Base-by-base conservation (phyloP, 2,329 filamentous ascomycete genomes). In the Spiromastix sp. region DNA sequence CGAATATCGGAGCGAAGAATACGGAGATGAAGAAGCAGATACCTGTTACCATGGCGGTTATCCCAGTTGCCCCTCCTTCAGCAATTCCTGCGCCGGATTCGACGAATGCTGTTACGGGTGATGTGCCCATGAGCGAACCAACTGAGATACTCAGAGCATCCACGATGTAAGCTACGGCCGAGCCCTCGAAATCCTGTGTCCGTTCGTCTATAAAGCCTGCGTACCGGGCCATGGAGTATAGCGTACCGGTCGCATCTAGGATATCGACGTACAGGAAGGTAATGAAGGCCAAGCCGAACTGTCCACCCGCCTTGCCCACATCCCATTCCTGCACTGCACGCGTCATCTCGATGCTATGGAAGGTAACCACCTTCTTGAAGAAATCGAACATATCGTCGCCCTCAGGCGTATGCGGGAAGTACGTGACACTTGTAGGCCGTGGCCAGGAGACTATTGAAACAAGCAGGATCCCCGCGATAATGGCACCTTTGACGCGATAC, bases 181-280 rank as follows among this genome's bases (percentile, higher is more conserved):
- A 87, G 38, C 85, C 82, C 57, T 93, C 85, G 42, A 93, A 93
- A 53, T 93, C 85, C 51, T 86, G 80, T 0, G 85, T 91, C 33
- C 76, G 71, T 47, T 84, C 80, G 47, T 93, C 82, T 51, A 93
- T 79, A 37, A 82, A 74, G 29, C 82, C 77, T 45, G 79, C 80
- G 57, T 89, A 91, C 19, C 80, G 78, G 12, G 85, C 85, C 85
- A 93, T 93, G 13, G 83, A 83, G 63, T 93, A 93, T 40, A 93
- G 65, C 1, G 85, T 93, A 48, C 84, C 85, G 0, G 85, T 93
- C 45, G 77, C 79, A 57, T 93, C 85, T 29, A 93, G 74, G 42
- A 93, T 89, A 50, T 93, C 85, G 45, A 93, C 85, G 50, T 93
- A 93, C 15, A 93, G 69, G 63, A 93, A 93, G 2, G 85, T 93